A percentile compares a stretch with the other conserved stretches of the same genome.
phyloP scores from a whole-genome alignment of 1,284 basidiomycete species.

The Apiotrichum veenhuisii region DNA sequence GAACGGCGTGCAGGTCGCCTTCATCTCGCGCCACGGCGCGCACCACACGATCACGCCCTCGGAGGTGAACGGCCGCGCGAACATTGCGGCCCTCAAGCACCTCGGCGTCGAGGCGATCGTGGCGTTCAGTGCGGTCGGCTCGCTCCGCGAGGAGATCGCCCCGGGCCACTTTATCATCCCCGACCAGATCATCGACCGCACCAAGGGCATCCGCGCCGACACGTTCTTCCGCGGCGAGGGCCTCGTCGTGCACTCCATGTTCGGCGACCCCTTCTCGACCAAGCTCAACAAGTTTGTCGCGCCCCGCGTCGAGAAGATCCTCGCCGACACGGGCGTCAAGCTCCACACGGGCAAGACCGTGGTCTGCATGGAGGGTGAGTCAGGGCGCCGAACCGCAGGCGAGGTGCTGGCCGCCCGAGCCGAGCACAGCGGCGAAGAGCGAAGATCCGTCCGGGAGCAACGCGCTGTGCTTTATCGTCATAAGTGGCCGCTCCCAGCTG shows the following conservation, averaged over 20 bases:
- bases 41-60: conserved; percentile 71
- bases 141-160: conserved; percentile 89
- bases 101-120: conserved; percentile 84
- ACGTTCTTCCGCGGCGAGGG: conserved; percentile 80
- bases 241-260: conserved; percentile 87
- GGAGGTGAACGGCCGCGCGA: conserved; percentile 76
- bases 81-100: conserved; percentile 91
- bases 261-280: conserved; percentile 82
- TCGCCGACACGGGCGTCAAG: conserved; percentile 58
- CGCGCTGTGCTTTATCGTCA: no score
- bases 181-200: conserved; percentile 92
- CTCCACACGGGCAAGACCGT: conserved; percentile 79
- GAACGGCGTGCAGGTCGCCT: conserved; percentile 75
- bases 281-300: conserved; percentile 69
- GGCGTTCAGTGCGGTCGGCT: conserved; percentile 94
- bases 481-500: no score
- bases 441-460: no score
- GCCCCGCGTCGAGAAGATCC: conserved; percentile 59
- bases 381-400: no score
- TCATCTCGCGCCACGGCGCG: conserved; percentile 83
- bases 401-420: no score
- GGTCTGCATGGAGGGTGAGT: conserved; percentile 97
- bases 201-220: conserved; percentile 80
- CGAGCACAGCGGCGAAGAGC: no score
- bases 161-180: conserved; percentile 88